These are phyloP conservation scores for Penicillium daleae DNA, from an alignment of 495 filamentous ascomycete genomes.

Conservation along the genomic window DNA sequence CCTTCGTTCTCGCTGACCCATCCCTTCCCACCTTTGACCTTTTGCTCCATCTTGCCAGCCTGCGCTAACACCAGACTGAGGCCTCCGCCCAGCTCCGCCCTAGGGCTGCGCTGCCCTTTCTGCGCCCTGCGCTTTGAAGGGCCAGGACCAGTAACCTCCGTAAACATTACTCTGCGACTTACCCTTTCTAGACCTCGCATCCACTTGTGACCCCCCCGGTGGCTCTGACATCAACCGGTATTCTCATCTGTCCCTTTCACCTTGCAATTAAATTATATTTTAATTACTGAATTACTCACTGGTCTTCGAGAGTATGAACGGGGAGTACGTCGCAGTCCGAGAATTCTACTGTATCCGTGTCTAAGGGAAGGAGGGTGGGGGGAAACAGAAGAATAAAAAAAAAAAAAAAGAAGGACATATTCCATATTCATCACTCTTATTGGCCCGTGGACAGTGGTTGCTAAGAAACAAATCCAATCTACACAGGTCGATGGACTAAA, in stretches of 20 bases:
- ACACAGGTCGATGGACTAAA: constrained; percentile 32
- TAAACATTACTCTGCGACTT: constrained; percentile 38
- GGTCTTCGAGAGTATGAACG: neutral
- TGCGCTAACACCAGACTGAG: constrained; percentile 24
- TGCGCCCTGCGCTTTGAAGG: constrained; percentile 15
- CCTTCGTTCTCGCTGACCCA: constrained; percentile 7
- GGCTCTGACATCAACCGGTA: constrained; percentile 53
- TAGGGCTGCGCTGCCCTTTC: constrained; percentile 13
- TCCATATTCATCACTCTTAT: constrained; percentile 13
- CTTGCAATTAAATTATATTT: constrained; percentile 8
- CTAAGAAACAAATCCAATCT: constrained; percentile 36
- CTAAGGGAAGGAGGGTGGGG: no score
- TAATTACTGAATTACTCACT: no score
- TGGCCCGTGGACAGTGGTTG: neutral
- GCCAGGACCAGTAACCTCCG: constrained; percentile 23
- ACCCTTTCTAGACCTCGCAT: constrained; percentile 41
- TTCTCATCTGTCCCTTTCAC: constrained; percentile 23
- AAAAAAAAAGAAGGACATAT: no score
- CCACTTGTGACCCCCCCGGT: constrained; percentile 41
- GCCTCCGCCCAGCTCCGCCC: constrained; percentile 28
- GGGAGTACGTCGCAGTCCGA: neutral
- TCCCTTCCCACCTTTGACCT: constrained; percentile 30
- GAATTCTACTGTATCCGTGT: no score
- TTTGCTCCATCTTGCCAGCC: constrained; percentile 5
- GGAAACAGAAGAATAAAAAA: neutral